phyloP scores from a whole-genome alignment of 257 asterid species.

The Primulina eburnea region DNA sequence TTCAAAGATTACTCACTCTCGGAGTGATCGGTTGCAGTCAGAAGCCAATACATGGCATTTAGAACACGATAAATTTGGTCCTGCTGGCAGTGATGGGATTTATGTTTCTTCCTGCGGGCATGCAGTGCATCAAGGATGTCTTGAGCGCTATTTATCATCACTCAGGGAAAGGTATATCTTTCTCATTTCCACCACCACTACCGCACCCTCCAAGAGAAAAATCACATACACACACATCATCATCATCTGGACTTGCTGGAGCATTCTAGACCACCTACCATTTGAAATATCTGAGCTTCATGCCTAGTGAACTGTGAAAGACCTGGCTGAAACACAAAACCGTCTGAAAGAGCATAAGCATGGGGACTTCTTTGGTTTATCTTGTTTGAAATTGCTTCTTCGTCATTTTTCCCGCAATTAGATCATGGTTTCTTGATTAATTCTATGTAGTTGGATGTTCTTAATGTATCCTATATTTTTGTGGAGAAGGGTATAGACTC shows the following conservation, averaged over 20 bases:
- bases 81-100: slow-evolving; percentile 73
- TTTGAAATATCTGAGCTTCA: neutral
- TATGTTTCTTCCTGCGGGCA: slow-evolving; percentile 95
- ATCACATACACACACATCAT: neutral
- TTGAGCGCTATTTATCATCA: slow-evolving; percentile 85
- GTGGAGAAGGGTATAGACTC: neutral
- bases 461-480: neutral
- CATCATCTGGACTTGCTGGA: neutral
- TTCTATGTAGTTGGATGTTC: neutral
- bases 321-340: neutral
- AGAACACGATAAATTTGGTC: slow-evolving; percentile 58
- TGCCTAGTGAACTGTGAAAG: neutral
- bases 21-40: slow-evolving; percentile 37
- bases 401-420: neutral
- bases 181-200: slow-evolving; percentile 9
- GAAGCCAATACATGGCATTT: slow-evolving; percentile 32
- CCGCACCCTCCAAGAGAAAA: slow-evolving; percentile 1
- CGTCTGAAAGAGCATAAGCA: neutral
- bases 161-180: slow-evolving; percentile 78
- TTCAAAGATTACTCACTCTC: slow-evolving; percentile 42
- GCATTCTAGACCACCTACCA: neutral
- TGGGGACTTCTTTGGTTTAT: too few species aligned
- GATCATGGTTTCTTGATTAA: neutral
- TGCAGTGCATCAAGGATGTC: slow-evolving; percentile 97
- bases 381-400: neutral